A percentile compares a stretch with the other conserved stretches of the same genome.
These are phyloP conservation scores for Inonotus obliquus DNA, from an alignment of 1,284 basidiomycete species.

Conservation along the genomic window DNA sequence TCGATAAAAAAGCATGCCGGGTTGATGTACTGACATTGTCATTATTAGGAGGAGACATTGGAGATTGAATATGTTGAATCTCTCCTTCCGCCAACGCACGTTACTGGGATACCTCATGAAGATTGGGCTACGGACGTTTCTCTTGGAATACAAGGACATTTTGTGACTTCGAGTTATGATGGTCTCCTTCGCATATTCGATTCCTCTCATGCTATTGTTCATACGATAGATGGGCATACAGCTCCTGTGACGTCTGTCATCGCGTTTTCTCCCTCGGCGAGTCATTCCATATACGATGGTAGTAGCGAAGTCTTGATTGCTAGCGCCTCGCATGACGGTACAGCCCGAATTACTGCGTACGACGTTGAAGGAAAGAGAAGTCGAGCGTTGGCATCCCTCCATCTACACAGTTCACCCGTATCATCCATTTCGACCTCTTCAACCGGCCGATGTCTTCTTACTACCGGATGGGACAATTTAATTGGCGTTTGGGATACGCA, in stretches of 20 bases:
- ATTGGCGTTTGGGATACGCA: conserved; percentile 75
- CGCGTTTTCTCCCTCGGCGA: conserved; percentile 42
- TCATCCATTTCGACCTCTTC: conserved; percentile 58
- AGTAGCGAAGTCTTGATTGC: conserved; percentile 52
- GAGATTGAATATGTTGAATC: conserved; percentile 95
- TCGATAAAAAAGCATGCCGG: conserved; percentile 19
- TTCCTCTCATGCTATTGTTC: conserved; percentile 54
- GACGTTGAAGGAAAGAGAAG: conserved; percentile 29
- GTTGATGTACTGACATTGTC: conserved; percentile 7
- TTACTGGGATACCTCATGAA: conserved; percentile 80
- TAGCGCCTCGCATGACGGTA: conserved; percentile 82
- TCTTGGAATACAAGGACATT: conserved; percentile 58
- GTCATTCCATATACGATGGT: conserved; percentile 17
- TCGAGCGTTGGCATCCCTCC: conserved; percentile 53
- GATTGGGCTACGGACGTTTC: conserved; percentile 92
- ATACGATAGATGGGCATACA: conserved; percentile 47
- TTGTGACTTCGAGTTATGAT: conserved; percentile 81
- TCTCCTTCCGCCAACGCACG: conserved; percentile 83
- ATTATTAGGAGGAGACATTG: conserved; percentile 76
- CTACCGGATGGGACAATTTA: conserved; percentile 75
- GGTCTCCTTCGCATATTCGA: conserved; percentile 73
- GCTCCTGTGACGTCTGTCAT: conserved; percentile 74
- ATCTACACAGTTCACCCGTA: conserved; percentile 72
- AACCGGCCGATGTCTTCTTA: conserved; percentile 58
- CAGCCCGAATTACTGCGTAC: conserved; percentile 59